Percentiles rank a stretch among this genome's conserved stretches.
phyloP scores from a whole-genome alignment of 768 basidiomycete genomes.

The Glaciozyma martinii region DNA sequence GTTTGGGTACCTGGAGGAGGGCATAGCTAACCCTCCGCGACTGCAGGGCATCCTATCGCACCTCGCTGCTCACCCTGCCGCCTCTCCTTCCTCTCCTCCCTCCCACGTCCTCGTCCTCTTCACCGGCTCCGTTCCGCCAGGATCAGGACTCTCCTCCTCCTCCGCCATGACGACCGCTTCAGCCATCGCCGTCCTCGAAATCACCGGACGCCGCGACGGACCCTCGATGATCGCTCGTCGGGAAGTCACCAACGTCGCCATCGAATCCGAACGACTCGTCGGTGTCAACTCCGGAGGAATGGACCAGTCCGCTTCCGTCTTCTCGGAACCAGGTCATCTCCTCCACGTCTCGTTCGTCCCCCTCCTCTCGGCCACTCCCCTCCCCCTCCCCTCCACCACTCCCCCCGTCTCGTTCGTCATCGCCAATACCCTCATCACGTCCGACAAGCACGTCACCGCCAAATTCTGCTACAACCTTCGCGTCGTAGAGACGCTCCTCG shows the following conservation, averaged over 20 bases:
- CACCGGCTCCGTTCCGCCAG: conserved; percentile 64
- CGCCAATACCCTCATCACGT: conserved; percentile 73
- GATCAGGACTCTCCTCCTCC: conserved; percentile 76
- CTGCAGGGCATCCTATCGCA: conserved; percentile 19
- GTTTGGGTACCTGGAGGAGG: too few species aligned
- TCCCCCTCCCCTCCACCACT: conserved; percentile 50
- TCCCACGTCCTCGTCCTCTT: conserved; percentile 22
- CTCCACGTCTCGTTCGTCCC: conserved; percentile 57
- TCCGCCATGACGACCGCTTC: conserved; percentile 86
- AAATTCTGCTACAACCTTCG: conserved; percentile 73
- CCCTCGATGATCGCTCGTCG: conserved; percentile 53
- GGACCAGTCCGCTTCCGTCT: conserved; percentile 85
- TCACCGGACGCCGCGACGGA: conserved; percentile 59
- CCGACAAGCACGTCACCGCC: conserved; percentile 68
- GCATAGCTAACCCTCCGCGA: background rate
- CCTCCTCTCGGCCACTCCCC: conserved; percentile 54
- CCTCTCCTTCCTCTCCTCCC: background rate
- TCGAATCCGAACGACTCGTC: conserved; percentile 45
- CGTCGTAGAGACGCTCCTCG: conserved; percentile 75
- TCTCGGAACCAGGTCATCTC: conserved; percentile 60
- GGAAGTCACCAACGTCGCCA: conserved; percentile 64
- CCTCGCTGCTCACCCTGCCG: background rate
- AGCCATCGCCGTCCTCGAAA: conserved; percentile 60
- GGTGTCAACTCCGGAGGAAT: conserved; percentile 46
- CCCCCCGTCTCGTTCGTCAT: conserved; percentile 50